Percentiles rank a stretch among this genome's conserved stretches.
Conservation (phyloP, 306 rosid species). For the Purshia tridentata region DNA sequence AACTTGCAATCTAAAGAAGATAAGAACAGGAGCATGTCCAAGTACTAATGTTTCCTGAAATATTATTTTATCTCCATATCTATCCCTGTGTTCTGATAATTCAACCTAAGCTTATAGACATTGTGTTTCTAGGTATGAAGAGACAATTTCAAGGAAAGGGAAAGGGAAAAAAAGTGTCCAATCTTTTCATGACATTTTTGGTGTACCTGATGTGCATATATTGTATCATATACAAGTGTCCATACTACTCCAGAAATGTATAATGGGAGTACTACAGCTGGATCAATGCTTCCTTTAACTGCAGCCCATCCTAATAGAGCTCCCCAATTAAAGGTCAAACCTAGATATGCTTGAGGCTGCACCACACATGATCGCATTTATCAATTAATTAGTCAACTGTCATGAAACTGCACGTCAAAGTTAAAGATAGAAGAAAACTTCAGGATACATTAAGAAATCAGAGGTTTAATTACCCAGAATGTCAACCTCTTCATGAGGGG, state of each 20-base stretch:
- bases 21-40: background rate
- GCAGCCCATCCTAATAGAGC: conserved; percentile 97
- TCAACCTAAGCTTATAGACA: background rate
- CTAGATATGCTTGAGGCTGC: conserved; percentile 96
- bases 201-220: conserved; percentile 94
- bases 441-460: conserved; percentile 12
- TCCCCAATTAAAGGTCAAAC: conserved; percentile 93
- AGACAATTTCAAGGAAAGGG: conserved; percentile 1
- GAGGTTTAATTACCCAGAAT: conserved; percentile 64
- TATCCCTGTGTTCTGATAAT: background rate
- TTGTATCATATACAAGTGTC: conserved; percentile 93
- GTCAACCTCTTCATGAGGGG: conserved; percentile 97
- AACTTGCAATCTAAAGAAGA: too few relatives aligned
- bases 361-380: conserved; percentile 23
- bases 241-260: conserved; percentile 83
- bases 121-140: background rate
- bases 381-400: conserved; percentile 16
- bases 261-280: conserved; percentile 73
- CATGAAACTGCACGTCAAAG: conserved; percentile 24
- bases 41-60: background rate
- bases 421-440: conserved; percentile 6
- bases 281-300: conserved; percentile 73
- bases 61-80: background rate
- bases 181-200: conserved; percentile 7
- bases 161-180: conserved; percentile 14